Evolutionary conservation across 1,139 yeast species (phyloP).

Genomic region (Pichia sp.): DNA sequence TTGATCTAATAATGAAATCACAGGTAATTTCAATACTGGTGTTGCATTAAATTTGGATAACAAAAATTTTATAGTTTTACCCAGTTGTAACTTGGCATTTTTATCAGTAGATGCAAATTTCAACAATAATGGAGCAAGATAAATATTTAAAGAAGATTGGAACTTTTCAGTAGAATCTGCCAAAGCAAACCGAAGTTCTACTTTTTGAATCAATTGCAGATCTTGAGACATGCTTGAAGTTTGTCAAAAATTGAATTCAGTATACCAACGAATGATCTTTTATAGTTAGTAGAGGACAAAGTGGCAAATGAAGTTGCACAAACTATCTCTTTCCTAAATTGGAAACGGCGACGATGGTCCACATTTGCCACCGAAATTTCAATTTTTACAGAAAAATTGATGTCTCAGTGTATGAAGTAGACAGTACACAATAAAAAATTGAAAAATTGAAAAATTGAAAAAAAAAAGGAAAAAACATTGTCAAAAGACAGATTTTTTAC

Average conservation of each 20-base stretch:
- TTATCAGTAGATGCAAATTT: conserved; percentile 70
- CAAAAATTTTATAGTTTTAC: conserved; percentile 59
- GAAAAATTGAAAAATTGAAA: not conserved
- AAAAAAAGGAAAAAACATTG: not conserved
- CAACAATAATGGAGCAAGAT: conserved; percentile 69
- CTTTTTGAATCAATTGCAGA: conserved; percentile 50
- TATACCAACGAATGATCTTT: no score
- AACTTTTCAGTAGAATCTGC: conserved; percentile 65
- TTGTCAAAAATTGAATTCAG: not conserved
- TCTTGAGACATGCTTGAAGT: conserved; percentile 7
- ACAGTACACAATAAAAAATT: not conserved
- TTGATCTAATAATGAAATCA: conserved; percentile 54
- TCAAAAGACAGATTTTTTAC: not conserved
- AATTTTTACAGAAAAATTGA: no score
- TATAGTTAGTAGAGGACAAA: no score
- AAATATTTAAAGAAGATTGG: conserved; percentile 52
- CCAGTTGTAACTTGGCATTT: conserved; percentile 62
- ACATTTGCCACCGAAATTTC: not conserved
- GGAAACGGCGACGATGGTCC: not conserved
- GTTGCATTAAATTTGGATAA: conserved; percentile 62
- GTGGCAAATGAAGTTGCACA: not conserved
- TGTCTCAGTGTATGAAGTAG: no score
- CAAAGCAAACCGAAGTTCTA: conserved; percentile 76
- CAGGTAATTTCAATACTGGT: conserved; percentile 52
- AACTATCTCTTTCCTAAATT: not conserved